Conservation (phyloP, 306 rosid genomes). For the Vigna nakashimae region DNA sequence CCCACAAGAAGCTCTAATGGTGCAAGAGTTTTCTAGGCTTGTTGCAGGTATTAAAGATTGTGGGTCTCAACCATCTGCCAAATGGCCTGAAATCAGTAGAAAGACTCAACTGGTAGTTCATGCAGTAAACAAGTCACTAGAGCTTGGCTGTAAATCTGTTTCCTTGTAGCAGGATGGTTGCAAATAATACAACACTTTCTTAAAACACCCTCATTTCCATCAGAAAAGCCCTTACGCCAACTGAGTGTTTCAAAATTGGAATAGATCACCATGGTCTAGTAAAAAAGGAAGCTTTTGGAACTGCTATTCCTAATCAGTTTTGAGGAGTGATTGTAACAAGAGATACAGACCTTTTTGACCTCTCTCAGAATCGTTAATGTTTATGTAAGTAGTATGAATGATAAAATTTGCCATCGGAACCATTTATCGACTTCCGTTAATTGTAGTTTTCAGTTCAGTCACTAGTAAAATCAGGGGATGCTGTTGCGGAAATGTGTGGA, state of each 20-base stretch:
- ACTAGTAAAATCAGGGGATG: neutral
- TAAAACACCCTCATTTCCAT: neutral
- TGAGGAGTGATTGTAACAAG: neutral
- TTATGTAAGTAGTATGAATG: neutral
- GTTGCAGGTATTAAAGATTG: constrained; percentile 49
- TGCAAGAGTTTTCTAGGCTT: constrained; percentile 66
- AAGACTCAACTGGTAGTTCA: constrained; percentile 74
- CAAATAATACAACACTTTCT: neutral
- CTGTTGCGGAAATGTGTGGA: neutral
- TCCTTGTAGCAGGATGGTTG: constrained; percentile 45
- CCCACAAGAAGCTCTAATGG: constrained; percentile 86
- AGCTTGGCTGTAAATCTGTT: constrained; percentile 64
- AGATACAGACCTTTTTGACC: no score
- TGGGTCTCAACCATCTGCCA: constrained; percentile 51
- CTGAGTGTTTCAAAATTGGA: neutral
- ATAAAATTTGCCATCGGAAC: neutral
- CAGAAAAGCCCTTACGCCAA: neutral
- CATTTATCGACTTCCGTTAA: neutral
- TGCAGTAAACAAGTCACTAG: constrained; percentile 74
- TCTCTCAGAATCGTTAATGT: no score
- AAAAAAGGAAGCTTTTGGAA: neutral
- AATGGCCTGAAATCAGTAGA: constrained; percentile 75
- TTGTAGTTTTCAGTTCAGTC: neutral
- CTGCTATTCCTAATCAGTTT: neutral
- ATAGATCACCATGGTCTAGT: neutral